A percentile compares a stretch with the other conserved stretches of the same genome.
Conservation (phyloP, 352 stramenopile species). For the Globisporangium perplexum region DNA sequence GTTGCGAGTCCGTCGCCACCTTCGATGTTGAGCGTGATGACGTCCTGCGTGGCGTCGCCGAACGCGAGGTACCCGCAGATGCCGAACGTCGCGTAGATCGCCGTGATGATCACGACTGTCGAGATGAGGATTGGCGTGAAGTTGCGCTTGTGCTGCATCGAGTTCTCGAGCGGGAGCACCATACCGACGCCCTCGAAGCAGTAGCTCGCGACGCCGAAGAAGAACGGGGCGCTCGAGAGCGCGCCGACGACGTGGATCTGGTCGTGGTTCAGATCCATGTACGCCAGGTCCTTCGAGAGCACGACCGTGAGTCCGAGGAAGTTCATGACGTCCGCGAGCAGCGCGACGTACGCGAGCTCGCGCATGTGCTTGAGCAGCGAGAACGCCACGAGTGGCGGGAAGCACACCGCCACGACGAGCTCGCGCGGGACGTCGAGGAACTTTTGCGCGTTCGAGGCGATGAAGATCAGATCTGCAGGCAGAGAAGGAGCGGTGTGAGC, state of each 20-base stretch:
- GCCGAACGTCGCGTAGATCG: conserved; percentile 86
- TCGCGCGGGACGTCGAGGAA: conserved; percentile 56
- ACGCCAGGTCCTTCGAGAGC: conserved; percentile 74
- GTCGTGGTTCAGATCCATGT: conserved; percentile 51
- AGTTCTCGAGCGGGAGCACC: conserved; percentile 85
- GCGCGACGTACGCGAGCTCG: conserved; percentile 80
- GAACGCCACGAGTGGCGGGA: conserved; percentile 65
- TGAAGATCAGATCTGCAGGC: conserved; percentile 93
- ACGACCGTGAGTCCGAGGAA: conserved; percentile 81
- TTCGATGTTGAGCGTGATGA: conserved; percentile 89
- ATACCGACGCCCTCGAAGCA: conserved; percentile 90
- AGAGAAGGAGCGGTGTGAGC: background rate
- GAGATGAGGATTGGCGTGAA: conserved; percentile 71
- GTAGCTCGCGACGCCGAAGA: conserved; percentile 88
- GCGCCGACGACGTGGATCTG: conserved; percentile 54
- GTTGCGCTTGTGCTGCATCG: conserved; percentile 64
- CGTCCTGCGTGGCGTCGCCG: conserved; percentile 68
- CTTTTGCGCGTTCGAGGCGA: conserved; percentile 80
- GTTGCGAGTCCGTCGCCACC: conserved; percentile 44
- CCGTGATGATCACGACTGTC: conserved; percentile 78
- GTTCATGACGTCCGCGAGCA: conserved; percentile 88
- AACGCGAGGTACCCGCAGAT: conserved; percentile 86
- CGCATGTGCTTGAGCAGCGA: conserved; percentile 87
- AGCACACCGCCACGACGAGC: conserved; percentile 47
- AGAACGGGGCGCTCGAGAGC: conserved; percentile 70